These are phyloP conservation scores for Harringtonia lauricola DNA, from an alignment of 2,329 filamentous ascomycete genomes.

Conservation along the genomic window DNA sequence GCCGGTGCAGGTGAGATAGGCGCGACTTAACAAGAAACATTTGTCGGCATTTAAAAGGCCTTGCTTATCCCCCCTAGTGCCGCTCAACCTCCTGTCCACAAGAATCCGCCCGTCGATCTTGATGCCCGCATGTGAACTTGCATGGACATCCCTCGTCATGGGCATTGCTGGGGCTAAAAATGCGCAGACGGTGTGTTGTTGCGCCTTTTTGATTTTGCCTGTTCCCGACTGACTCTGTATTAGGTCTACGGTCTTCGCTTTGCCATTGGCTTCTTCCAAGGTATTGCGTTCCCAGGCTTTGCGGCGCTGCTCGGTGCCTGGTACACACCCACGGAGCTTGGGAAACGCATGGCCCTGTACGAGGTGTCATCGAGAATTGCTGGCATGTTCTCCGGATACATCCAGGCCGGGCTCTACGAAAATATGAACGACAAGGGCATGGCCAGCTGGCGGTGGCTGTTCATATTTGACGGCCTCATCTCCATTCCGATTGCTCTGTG, in stretches of 20 bases:
- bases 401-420: conserved; percentile 24
- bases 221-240: no score
- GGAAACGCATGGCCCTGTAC: conserved; percentile 1
- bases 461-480: conserved; percentile 25
- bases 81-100: background rate
- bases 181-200: background rate
- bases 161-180: background rate
- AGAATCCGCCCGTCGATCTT: background rate
- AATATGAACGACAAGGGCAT: conserved; percentile 18
- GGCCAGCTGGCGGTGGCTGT: conserved; percentile 24
- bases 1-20: background rate
- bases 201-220: no score
- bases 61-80: background rate
- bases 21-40: no score
- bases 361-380: background rate
- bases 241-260: background rate
- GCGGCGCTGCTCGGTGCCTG: background rate
- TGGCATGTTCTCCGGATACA: conserved; percentile 16
- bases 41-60: no score
- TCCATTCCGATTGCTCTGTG: conserved; percentile 12
- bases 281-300: background rate
- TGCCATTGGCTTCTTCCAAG: background rate
- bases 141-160: background rate
- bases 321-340: conserved; percentile 2
- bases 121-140: background rate